Evolutionary conservation across 2,329 filamentous ascomycete species (phyloP).

Genomic region (Karstenula rhodostoma): DNA sequence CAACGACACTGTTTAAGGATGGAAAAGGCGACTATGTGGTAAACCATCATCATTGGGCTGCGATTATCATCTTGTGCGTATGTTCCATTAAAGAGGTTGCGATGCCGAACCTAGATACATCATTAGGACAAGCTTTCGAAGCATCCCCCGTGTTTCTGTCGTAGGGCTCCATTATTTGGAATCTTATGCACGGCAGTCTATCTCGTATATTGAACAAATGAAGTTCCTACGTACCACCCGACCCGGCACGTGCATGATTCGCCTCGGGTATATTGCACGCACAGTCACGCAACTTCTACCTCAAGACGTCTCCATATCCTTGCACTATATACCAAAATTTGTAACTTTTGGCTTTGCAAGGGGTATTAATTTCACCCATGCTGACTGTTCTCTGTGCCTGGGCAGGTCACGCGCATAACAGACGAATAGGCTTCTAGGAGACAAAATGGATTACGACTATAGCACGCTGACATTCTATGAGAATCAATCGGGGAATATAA

Average conservation of each 20-base stretch:
- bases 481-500: background rate
- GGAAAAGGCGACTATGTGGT: background rate
- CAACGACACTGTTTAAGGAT: conserved; percentile 19
- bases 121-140: background rate
- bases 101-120: background rate
- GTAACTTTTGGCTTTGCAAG: too few species aligned
- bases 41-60: too few species aligned
- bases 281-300: background rate
- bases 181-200: background rate
- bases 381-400: too few species aligned
- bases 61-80: too few species aligned
- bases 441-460: too few species aligned
- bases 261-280: background rate
- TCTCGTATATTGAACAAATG: background rate
- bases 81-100: too few species aligned
- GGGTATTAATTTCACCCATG: too few species aligned
- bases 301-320: too few species aligned
- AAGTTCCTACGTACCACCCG: background rate
- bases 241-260: conserved; percentile 1
- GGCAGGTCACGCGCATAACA: too few species aligned
- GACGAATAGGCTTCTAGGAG: too few species aligned
- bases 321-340: too few species aligned
- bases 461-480: too few species aligned
- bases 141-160: background rate
- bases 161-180: background rate